phyloP scores from a whole-genome alignment of 2,329 filamentous ascomycete genomes.

The Epichloe gansuensis region DNA sequence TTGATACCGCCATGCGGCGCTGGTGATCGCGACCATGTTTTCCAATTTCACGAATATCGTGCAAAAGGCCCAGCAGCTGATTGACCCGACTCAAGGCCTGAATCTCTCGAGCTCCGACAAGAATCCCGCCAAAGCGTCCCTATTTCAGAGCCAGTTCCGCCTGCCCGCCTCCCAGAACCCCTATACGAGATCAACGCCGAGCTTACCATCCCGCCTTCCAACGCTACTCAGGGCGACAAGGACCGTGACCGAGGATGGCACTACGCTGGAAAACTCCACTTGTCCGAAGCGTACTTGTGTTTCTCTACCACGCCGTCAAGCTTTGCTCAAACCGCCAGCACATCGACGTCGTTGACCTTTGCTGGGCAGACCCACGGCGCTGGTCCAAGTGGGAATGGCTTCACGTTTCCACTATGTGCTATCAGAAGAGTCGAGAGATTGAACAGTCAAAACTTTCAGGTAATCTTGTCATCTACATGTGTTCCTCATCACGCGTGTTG shows the following conservation, averaged over 20 bases:
- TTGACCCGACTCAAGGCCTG: slow-evolving; percentile 74
- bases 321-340: slow-evolving; percentile 70
- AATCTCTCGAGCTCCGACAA: slow-evolving; percentile 62
- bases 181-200: slow-evolving; percentile 95
- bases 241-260: slow-evolving; percentile 66
- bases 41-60: slow-evolving; percentile 65
- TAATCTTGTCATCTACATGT: slow-evolving; percentile 16
- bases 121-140: slow-evolving; percentile 77
- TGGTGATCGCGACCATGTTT: slow-evolving; percentile 39
- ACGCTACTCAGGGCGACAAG: slow-evolving; percentile 58
- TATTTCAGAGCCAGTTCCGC: slow-evolving; percentile 95
- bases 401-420: slow-evolving; percentile 84
- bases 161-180: slow-evolving; percentile 81
- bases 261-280: slow-evolving; percentile 83
- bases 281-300: slow-evolving; percentile 90
- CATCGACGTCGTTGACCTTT: slow-evolving; percentile 69
- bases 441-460: slow-evolving; percentile 78
- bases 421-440: slow-evolving; percentile 86
- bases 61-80: slow-evolving; percentile 89
- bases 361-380: slow-evolving; percentile 88
- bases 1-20: slow-evolving; percentile 27
- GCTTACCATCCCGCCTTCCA: slow-evolving; percentile 70
- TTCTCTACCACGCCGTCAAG: slow-evolving; percentile 90
- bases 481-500: not conserved
- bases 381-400: slow-evolving; percentile 88